Evolutionary conservation across 306 rosid genomes (phyloP).

Genomic region (Notholithocarpus densiflorus): DNA sequence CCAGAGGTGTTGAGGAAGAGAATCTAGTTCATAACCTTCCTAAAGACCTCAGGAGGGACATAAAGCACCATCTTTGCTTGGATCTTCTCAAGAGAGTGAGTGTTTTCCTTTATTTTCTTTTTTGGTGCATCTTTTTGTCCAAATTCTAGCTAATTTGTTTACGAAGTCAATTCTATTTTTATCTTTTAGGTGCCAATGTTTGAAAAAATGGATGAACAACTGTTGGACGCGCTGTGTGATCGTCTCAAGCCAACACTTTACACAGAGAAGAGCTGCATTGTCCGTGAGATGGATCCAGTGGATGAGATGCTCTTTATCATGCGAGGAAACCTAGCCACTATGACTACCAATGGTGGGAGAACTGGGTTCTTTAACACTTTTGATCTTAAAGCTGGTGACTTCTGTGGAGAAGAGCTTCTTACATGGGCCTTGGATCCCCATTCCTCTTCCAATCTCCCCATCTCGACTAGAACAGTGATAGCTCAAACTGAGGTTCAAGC

Average conservation of each 20-base stretch:
- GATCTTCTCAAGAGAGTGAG: constrained; percentile 59
- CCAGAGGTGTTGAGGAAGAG: constrained; percentile 85
- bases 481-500: constrained; percentile 85
- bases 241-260: constrained; percentile 70
- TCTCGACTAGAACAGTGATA: constrained; percentile 70
- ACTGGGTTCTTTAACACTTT: constrained; percentile 60
- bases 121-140: neutral
- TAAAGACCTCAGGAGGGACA: constrained; percentile 83
- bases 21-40: constrained; percentile 65
- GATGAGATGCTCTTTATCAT: constrained; percentile 86
- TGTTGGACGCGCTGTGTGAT: constrained; percentile 72
- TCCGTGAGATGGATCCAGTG: constrained; percentile 87
- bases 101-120: constrained; percentile 3
- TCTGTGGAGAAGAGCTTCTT: constrained; percentile 95
- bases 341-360: constrained; percentile 70
- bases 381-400: constrained; percentile 70
- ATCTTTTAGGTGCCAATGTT: constrained; percentile 69
- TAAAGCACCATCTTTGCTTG: constrained; percentile 82
- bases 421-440: constrained; percentile 87
- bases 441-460: constrained; percentile 58
- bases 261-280: constrained; percentile 56
- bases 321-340: constrained; percentile 60
- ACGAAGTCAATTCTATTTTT: neutral
- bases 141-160: neutral
- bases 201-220: constrained; percentile 61